A percentile compares a stretch with the other conserved stretches of the same genome.
Evolutionary conservation across 495 filamentous ascomycete genomes (phyloP).

Genomic region (Aspergillus haitiensis): DNA sequence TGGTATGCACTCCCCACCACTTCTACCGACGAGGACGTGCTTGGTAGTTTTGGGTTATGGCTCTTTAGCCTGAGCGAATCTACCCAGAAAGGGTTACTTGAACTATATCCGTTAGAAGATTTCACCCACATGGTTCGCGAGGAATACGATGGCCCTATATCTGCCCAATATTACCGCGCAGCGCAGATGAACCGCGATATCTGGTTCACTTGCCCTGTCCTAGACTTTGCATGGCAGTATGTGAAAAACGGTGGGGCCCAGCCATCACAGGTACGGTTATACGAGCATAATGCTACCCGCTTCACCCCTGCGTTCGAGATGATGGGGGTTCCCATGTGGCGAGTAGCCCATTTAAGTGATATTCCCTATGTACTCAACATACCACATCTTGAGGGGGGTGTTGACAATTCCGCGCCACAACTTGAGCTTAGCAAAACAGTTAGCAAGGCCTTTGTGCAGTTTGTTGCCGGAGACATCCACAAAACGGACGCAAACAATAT

Average conservation of each 20-base stretch:
- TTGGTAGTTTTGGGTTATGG: slow-evolving; percentile 30
- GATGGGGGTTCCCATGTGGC: slow-evolving; percentile 34
- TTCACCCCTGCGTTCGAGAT: slow-evolving; percentile 31
- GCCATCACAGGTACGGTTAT: slow-evolving; percentile 35
- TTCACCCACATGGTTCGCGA: slow-evolving; percentile 33
- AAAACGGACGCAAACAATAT: neutral
- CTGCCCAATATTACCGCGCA: slow-evolving; percentile 45
- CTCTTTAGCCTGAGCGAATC: slow-evolving; percentile 23
- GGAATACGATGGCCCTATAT: slow-evolving; percentile 19
- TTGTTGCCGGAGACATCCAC: neutral
- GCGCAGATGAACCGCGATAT: slow-evolving; percentile 48
- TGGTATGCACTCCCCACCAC: slow-evolving; percentile 31
- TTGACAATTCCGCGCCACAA: slow-evolving; percentile 27
- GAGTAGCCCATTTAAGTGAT: slow-evolving; percentile 46
- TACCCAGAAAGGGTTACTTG: slow-evolving; percentile 26
- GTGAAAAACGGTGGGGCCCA: slow-evolving; percentile 26
- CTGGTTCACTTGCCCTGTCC: slow-evolving; percentile 45
- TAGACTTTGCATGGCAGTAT: slow-evolving; percentile 41
- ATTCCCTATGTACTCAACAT: slow-evolving; percentile 48
- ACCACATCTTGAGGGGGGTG: slow-evolving; percentile 18
- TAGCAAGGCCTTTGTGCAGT: slow-evolving; percentile 12
- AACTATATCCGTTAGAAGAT: slow-evolving; percentile 40
- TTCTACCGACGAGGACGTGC: slow-evolving; percentile 28
- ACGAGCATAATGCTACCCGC: slow-evolving; percentile 46
- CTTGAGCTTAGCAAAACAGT: slow-evolving; percentile 16